A percentile compares a stretch with the other conserved stretches of the same genome.
These are phyloP conservation scores for Elsinoe necatrix DNA, from an alignment of 2,329 filamentous ascomycete species.

Conservation along the genomic window DNA sequence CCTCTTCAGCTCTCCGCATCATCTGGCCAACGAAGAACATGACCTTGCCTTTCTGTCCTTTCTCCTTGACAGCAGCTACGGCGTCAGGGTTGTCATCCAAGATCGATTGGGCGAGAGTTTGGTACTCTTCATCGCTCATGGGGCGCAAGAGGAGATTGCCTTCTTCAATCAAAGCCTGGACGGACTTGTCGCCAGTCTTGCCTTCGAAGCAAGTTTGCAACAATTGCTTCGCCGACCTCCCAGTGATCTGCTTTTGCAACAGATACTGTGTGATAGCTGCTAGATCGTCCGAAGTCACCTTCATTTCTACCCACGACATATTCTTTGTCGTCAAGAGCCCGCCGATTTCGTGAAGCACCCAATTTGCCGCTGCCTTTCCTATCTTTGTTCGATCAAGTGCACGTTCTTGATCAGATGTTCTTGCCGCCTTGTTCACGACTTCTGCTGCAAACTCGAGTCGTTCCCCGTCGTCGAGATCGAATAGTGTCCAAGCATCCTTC, in stretches of 20 bases:
- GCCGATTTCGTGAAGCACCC: conserved; percentile 47
- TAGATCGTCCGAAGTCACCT: conserved; percentile 34
- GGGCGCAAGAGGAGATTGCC: conserved; percentile 49
- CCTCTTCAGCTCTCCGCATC: conserved; percentile 52
- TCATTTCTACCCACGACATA: conserved; percentile 34
- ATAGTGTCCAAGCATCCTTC: conserved; percentile 76
- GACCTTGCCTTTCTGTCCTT: conserved; percentile 55
- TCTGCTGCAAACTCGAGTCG: conserved; percentile 74
- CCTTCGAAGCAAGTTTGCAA: conserved; percentile 46
- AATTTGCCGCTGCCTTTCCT: conserved; percentile 51
- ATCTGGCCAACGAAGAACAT: conserved; percentile 63
- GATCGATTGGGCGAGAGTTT: conserved; percentile 44
- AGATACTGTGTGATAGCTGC: conserved; percentile 38
- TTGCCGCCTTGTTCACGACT: conserved; percentile 45
- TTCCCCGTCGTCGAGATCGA: conserved; percentile 67
- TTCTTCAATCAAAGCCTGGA: conserved; percentile 48
- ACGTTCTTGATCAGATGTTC: conserved; percentile 7
- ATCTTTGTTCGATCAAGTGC: conserved; percentile 25
- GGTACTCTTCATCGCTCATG: conserved; percentile 49
- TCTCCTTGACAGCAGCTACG: conserved; percentile 51
- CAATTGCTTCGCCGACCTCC: conserved; percentile 52
- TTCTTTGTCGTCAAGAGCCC: conserved; percentile 35
- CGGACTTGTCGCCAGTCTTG: conserved; percentile 27
- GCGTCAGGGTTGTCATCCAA: conserved; percentile 49
- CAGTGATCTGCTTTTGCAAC: conserved; percentile 38